phyloP scores from a whole-genome alignment of 2,329 filamentous ascomycete species.

The Nannizziopsis barbatae region DNA sequence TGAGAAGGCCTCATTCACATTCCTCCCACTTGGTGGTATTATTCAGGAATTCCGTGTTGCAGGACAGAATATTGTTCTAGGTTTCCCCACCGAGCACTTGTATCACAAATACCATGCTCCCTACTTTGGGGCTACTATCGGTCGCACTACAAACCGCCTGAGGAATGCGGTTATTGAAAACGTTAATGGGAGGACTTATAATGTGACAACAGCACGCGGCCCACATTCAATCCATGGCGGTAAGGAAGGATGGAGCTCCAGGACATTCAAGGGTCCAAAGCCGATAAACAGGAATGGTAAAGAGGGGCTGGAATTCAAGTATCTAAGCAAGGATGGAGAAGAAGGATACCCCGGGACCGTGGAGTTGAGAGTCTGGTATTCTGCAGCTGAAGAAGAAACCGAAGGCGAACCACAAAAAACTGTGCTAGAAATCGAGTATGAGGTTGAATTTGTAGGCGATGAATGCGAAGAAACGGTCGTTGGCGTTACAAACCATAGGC shows the following conservation, averaged over 20 bases:
- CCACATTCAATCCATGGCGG: slow-evolving; percentile 67
- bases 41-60: slow-evolving; percentile 63
- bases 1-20: slow-evolving; percentile 33
- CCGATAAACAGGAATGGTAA: slow-evolving; percentile 47
- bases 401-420: slow-evolving; percentile 51
- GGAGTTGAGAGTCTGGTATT: slow-evolving; percentile 67
- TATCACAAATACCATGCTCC: slow-evolving; percentile 66
- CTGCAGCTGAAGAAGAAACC: slow-evolving; percentile 54
- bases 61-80: slow-evolving; percentile 75
- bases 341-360: slow-evolving; percentile 85
- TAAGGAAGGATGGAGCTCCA: slow-evolving; percentile 67
- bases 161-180: slow-evolving; percentile 56
- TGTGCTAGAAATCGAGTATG: slow-evolving; percentile 76
- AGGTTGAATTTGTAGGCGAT: slow-evolving; percentile 65
- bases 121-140: slow-evolving; percentile 90
- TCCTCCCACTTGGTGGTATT: slow-evolving; percentile 37
- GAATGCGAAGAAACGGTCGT: slow-evolving; percentile 78
- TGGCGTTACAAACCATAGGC: slow-evolving; percentile 95
- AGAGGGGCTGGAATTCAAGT: slow-evolving; percentile 55
- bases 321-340: slow-evolving; percentile 65
- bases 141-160: slow-evolving; percentile 71
- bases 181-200: slow-evolving; percentile 61
- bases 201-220: slow-evolving; percentile 63
- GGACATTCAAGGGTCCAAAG: slow-evolving; percentile 60
- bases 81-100: slow-evolving; percentile 62